These are phyloP conservation scores for Flaveria sonorensis DNA, from an alignment of 129 eudicot genomes.

Conservation along the genomic window DNA sequence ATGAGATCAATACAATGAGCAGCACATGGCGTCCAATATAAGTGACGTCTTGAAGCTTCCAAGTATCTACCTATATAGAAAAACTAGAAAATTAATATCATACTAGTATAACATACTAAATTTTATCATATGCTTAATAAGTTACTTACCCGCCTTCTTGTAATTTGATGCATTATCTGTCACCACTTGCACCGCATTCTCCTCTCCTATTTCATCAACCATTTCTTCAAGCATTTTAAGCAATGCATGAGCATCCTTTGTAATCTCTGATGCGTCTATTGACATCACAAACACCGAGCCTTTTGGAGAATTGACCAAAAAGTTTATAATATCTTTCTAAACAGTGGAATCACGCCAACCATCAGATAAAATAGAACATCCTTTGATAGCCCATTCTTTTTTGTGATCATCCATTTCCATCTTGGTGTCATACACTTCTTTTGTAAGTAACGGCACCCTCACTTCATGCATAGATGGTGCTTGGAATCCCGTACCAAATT, in stretches of 20 bases:
- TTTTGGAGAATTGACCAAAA: background rate
- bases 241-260: background rate
- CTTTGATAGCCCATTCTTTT: background rate
- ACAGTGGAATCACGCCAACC: background rate
- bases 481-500: background rate
- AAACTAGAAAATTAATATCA: background rate
- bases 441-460: background rate
- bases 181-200: background rate
- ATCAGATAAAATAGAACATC: background rate
- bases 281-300: background rate
- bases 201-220: background rate
- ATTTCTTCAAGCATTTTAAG: background rate
- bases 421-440: background rate
- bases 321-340: background rate
- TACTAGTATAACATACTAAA: background rate
- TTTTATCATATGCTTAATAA: too few species aligned
- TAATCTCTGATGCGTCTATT: background rate
- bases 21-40: background rate
- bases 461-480: background rate
- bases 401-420: background rate
- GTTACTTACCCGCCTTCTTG: background rate
- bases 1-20: constrained; percentile 27
- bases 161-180: background rate
- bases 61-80: background rate
- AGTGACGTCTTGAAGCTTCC: background rate